Conservation (phyloP, 352 stramenopile genomes). For the Phytophthora rubi region DNA sequence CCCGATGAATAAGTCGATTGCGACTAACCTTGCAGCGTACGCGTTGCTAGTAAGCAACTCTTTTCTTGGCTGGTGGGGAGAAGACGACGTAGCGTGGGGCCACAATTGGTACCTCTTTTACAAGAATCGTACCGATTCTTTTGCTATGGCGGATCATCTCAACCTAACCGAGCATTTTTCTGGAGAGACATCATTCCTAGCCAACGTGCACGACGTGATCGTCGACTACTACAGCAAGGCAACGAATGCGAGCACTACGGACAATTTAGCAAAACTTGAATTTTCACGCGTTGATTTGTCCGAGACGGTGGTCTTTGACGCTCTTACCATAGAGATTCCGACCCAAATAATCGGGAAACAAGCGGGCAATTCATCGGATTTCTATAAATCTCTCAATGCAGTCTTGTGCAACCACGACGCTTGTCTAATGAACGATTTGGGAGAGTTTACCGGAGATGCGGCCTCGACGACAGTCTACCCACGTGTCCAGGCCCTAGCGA, state of each 20-base stretch:
- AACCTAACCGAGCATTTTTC: constrained; percentile 6
- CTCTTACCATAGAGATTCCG: constrained; percentile 16
- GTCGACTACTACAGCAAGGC: constrained; percentile 12
- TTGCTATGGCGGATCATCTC: constrained; percentile 4
- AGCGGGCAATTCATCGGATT: neutral
- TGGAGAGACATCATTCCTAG: neutral
- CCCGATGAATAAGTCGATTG: constrained; percentile 10
- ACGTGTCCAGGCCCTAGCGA: constrained; percentile 17
- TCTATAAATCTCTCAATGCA: neutral
- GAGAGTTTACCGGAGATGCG: neutral
- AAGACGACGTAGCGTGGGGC: neutral
- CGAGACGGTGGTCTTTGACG: neutral
- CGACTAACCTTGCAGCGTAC: constrained; percentile 13
- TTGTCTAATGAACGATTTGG: neutral
- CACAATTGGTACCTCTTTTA: neutral
- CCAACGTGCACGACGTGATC: neutral
- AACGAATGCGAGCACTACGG: constrained; percentile 7
- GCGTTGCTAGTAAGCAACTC: constrained; percentile 6
- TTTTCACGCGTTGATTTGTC: constrained; percentile 14
- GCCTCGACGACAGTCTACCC: constrained; percentile 8
- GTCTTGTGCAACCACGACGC: neutral
- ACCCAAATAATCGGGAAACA: constrained; percentile 6
- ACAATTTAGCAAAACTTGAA: constrained; percentile 8
- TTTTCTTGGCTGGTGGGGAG: constrained; percentile 10
- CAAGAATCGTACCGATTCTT: neutral